Conservation (phyloP, 179 eudicot genomes). For the Beta lomatogona region DNA sequence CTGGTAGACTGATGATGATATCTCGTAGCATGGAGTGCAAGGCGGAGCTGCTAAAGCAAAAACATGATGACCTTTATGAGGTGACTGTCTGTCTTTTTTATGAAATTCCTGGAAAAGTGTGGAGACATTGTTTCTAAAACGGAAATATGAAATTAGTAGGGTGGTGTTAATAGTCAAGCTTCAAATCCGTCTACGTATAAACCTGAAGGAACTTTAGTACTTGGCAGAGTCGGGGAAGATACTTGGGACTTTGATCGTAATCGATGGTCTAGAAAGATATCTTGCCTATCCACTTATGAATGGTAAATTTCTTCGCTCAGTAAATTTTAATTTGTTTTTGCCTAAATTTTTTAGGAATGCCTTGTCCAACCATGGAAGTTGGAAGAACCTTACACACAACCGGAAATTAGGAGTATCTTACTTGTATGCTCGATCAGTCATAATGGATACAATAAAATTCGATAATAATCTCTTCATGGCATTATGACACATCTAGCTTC, state of each 20-base stretch:
- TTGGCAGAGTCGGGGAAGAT: conserved; percentile 51
- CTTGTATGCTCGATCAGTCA: background rate
- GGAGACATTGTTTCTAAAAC: conserved; percentile 1
- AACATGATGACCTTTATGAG: conserved; percentile 35
- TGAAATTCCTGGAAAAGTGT: background rate
- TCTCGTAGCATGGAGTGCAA: conserved; percentile 91
- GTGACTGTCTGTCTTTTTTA: conserved; percentile 31
- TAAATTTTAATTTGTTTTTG: background rate
- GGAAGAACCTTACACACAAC: background rate
- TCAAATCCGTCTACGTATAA: conserved; percentile 27
- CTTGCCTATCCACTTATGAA: conserved; percentile 70
- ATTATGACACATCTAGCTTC: no score
- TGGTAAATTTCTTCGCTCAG: conserved; percentile 44
- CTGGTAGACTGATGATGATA: conserved; percentile 74
- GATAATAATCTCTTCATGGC: no score
- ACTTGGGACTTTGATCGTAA: conserved; percentile 70
- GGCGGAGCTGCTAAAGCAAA: conserved; percentile 58
- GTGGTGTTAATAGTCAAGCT: conserved; percentile 26
- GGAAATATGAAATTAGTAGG: conserved; percentile 35
- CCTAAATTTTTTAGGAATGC: background rate
- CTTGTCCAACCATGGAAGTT: background rate
- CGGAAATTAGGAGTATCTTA: background rate
- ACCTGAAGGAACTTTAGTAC: conserved; percentile 29
- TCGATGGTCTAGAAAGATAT: conserved; percentile 65
- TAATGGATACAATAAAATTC: background rate